Percentiles rank a stretch among this genome's conserved stretches.
Conservation (phyloP, 208 protist species). For the Plasmodiophora brassicae region DNA sequence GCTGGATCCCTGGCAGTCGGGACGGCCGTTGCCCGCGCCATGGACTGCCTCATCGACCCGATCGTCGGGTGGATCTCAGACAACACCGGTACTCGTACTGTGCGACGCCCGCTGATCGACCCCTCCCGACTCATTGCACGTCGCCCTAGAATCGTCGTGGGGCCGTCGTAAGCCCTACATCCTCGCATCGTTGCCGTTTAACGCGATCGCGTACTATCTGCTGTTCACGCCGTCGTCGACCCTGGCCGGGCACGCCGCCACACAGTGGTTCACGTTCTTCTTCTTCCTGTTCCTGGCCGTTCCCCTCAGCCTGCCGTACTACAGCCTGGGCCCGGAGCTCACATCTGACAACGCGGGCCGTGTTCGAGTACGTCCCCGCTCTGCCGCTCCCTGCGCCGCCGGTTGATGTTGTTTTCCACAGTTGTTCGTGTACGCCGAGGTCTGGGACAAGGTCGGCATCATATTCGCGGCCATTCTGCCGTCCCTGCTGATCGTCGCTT, state of each 20-base stretch:
- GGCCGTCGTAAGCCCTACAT: slow-evolving; percentile 30
- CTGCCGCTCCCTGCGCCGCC: not conserved
- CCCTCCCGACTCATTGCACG: not conserved
- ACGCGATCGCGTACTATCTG: not conserved
- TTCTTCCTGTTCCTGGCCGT: slow-evolving; percentile 18
- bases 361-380: not conserved
- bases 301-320: not conserved
- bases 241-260: not conserved
- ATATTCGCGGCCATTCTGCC: not conserved
- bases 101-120: not conserved
- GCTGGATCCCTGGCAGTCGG: not conserved
- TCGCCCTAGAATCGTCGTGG: not conserved
- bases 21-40: not conserved
- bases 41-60: not conserved
- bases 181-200: not conserved
- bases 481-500: not conserved
- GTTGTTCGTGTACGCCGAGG: slow-evolving; percentile 1
- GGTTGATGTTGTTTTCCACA: not conserved
- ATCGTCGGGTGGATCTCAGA: slow-evolving; percentile 16
- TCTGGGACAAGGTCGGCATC: not conserved
- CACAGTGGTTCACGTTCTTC: slow-evolving; percentile 21
- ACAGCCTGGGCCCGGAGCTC: slow-evolving; percentile 4
- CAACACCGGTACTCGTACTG: not conserved
- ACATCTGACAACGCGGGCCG: slow-evolving; percentile 2
- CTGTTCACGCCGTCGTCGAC: not conserved